Evolutionary conservation across 2,329 filamentous ascomycete species (phyloP).

Genomic region (Trichoderma guizhouense): DNA sequence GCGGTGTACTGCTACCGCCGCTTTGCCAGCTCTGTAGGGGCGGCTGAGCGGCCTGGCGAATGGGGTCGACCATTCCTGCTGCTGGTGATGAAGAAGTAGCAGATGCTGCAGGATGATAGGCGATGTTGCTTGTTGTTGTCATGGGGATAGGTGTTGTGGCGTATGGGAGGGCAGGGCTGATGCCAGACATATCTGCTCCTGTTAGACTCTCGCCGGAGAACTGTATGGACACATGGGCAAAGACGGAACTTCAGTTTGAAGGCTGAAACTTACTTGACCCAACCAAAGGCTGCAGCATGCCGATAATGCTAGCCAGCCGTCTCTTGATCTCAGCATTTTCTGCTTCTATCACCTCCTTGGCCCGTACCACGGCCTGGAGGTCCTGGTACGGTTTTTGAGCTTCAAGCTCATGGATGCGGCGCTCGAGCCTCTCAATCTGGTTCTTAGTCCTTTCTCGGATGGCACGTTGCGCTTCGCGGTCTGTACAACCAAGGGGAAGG

Average conservation of each 20-base stretch:
- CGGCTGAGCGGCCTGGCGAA: background rate
- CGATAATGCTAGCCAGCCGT: conserved; percentile 62
- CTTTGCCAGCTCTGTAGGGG: conserved; percentile 7
- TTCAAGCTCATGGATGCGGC: conserved; percentile 70
- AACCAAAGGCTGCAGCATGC: conserved; percentile 60
- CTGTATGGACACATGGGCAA: background rate
- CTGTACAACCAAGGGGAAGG: conserved; percentile 40
- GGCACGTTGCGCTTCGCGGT: conserved; percentile 80
- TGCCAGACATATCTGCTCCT: conserved; percentile 24
- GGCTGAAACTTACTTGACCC: conserved; percentile 25
- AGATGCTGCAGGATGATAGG: conserved; percentile 11
- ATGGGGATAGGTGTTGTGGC: conserved; percentile 25
- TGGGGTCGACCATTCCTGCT: background rate
- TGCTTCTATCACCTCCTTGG: conserved; percentile 72
- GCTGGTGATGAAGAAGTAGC: background rate
- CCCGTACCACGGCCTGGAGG: conserved; percentile 68
- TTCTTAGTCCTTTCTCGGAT: conserved; percentile 79
- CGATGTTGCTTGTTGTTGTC: conserved; percentile 20
- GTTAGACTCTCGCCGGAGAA: background rate
- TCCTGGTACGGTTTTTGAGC: conserved; percentile 81
- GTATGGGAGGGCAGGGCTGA: conserved; percentile 33
- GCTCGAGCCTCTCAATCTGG: conserved; percentile 73
- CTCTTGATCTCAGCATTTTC: conserved; percentile 78
- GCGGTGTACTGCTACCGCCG: background rate
- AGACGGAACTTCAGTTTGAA: background rate